Percentiles rank a stretch among this genome's conserved stretches.
These are phyloP conservation scores for Leccinum incarnatum DNA, from an alignment of 768 basidiomycete genomes.

Conservation along the genomic window DNA sequence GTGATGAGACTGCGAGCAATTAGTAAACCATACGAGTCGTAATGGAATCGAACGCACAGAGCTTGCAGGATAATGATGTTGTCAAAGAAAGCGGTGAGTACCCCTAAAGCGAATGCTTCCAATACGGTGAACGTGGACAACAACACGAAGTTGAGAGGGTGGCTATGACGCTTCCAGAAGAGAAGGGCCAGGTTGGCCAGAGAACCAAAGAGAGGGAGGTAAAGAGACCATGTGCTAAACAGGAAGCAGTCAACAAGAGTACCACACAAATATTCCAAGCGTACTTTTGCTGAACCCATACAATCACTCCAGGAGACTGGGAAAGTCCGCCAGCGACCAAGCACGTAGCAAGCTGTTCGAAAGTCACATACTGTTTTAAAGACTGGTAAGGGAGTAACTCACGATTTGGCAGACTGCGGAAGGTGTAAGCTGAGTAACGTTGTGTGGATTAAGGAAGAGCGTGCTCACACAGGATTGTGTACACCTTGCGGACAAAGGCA, in stretches of 20 bases:
- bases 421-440: constrained; percentile 2
- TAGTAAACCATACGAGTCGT: constrained; percentile 1
- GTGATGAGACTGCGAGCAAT: constrained; percentile 67
- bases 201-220: constrained; percentile 74
- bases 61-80: constrained; percentile 81
- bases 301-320: constrained; percentile 53
- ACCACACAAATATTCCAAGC: constrained; percentile 25
- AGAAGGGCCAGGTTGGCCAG: constrained; percentile 76
- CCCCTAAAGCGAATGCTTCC: constrained; percentile 90
- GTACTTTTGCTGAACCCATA: constrained; percentile 73
- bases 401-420: constrained; percentile 70
- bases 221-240: constrained; percentile 73
- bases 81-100: constrained; percentile 74
- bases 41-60: constrained; percentile 46
- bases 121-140: constrained; percentile 85
- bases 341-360: constrained; percentile 62
- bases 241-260: constrained; percentile 1
- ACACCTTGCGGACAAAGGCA: constrained; percentile 90
- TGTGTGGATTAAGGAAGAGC: neutral
- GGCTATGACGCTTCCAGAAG: constrained; percentile 90
- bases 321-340: constrained; percentile 73
- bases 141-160: constrained; percentile 84
- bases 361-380: constrained; percentile 1
- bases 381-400: constrained; percentile 19
- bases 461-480: constrained; percentile 79